phyloP scores from a whole-genome alignment of 768 basidiomycete species.

The Naganishia vishniacii region DNA sequence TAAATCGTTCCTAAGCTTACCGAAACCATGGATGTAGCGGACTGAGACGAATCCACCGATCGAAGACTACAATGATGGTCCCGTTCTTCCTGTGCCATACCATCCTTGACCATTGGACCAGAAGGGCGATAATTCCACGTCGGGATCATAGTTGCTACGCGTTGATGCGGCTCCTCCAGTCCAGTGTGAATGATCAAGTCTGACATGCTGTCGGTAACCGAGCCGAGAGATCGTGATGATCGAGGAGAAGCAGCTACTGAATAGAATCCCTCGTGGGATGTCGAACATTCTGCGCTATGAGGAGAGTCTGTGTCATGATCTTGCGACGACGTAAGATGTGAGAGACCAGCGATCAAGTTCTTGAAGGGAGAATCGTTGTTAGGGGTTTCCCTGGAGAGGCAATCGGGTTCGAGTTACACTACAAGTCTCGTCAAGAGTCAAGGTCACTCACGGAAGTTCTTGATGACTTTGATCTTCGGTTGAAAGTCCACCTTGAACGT shows the following conservation, averaged over 20 bases:
- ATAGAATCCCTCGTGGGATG: not conserved
- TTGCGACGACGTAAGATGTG: not conserved
- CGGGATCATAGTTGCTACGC: not conserved
- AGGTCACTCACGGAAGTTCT: not conserved
- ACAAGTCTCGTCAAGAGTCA: too few species aligned
- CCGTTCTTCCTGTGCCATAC: not conserved
- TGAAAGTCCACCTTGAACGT: not conserved
- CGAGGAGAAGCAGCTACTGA: not conserved
- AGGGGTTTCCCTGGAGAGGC: not conserved
- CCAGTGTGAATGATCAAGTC: slow-evolving; percentile 15
- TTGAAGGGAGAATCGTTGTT: not conserved
- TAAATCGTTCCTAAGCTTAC: too few species aligned
- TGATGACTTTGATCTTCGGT: not conserved
- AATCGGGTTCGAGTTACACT: too few species aligned
- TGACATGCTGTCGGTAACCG: slow-evolving; percentile 1
- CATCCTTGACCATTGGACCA: not conserved
- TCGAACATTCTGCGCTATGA: not conserved
- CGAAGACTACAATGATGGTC: not conserved
- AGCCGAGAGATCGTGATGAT: not conserved
- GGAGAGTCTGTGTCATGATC: not conserved
- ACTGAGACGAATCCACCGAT: too few species aligned
- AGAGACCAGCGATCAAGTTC: not conserved
- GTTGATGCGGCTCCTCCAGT: not conserved
- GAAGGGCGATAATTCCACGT: not conserved
- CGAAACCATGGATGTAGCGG: too few species aligned